A percentile compares a stretch with the other conserved stretches of the same genome.
Conservation (phyloP, 1,284 basidiomycete genomes). For the Inonotus hispidus region DNA sequence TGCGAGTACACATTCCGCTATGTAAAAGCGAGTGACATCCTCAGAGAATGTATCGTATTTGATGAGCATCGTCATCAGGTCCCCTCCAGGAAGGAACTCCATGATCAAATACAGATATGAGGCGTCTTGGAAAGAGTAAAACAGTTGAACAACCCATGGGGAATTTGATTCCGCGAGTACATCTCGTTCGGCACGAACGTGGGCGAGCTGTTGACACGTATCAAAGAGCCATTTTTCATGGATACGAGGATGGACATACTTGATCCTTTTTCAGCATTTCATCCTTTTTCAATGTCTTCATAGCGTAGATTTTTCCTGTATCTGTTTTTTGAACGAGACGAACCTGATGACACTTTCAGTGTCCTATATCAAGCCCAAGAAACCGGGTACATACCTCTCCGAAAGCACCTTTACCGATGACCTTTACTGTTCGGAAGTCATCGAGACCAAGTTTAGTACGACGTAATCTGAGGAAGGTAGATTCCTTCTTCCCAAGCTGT, state of each 20-base stretch:
- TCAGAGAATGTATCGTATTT: slow-evolving; percentile 99
- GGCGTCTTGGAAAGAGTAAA: slow-evolving; percentile 98
- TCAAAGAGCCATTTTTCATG: not conserved
- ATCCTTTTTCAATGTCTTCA: slow-evolving; percentile 97
- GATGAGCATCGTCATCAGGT: slow-evolving; percentile 99
- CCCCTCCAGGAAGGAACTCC: slow-evolving; percentile 98
- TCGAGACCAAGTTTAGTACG: slow-evolving; percentile 90
- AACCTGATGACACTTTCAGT: slow-evolving; percentile 47
- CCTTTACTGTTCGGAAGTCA: slow-evolving; percentile 96
- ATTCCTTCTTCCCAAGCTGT: slow-evolving; percentile 88
- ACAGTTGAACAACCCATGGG: slow-evolving; percentile 96
- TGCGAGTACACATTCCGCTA: slow-evolving; percentile 97
- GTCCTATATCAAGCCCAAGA: not conserved
- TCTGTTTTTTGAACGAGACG: slow-evolving; percentile 95
- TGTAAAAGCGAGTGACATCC: slow-evolving; percentile 98
- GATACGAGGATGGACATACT: slow-evolving; percentile 40
- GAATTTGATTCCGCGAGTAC: slow-evolving; percentile 97
- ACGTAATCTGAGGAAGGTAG: slow-evolving; percentile 84
- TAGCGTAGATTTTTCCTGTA: slow-evolving; percentile 97
- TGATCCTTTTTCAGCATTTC: slow-evolving; percentile 99
- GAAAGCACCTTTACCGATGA: slow-evolving; percentile 98
- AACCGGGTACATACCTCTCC: slow-evolving; percentile 64
- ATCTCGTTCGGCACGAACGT: slow-evolving; percentile 97
- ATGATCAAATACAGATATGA: slow-evolving; percentile 97
- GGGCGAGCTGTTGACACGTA: slow-evolving; percentile 66